Conservation (phyloP, 352 stramenopile genomes). For the Phytophthora tubulina region DNA sequence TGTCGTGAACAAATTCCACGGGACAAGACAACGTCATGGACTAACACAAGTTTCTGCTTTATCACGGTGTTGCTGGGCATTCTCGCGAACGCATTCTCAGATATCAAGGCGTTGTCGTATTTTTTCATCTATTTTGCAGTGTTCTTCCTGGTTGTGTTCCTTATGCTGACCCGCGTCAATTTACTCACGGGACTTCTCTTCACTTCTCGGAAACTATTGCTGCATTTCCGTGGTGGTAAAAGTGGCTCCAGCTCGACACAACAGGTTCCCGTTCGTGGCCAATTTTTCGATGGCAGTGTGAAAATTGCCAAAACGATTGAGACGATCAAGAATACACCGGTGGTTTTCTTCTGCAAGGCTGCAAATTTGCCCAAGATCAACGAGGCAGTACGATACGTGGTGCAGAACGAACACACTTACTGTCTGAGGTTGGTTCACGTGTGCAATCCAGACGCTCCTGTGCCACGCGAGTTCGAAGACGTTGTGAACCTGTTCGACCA, state of each 20-base stretch:
- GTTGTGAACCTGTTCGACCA: conserved; percentile 87
- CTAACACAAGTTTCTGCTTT: conserved; percentile 56
- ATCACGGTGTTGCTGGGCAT: conserved; percentile 55
- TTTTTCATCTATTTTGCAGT: conserved; percentile 69
- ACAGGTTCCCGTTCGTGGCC: conserved; percentile 39
- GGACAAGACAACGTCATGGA: conserved; percentile 70
- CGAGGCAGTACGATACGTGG: conserved; percentile 92
- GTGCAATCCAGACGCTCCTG: conserved; percentile 33
- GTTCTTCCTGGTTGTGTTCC: conserved; percentile 50
- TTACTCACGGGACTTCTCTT: conserved; percentile 59
- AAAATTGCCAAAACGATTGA: conserved; percentile 80
- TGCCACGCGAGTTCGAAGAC: conserved; percentile 50
- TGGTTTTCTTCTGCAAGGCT: conserved; percentile 93
- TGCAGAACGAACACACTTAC: conserved; percentile 90
- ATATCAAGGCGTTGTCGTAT: conserved; percentile 52
- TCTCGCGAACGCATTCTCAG: conserved; percentile 57
- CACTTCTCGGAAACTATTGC: conserved; percentile 31
- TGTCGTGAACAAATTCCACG: conserved; percentile 83
- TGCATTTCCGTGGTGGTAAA: neutral
- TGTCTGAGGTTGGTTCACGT: conserved; percentile 90
- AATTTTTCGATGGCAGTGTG: conserved; percentile 58
- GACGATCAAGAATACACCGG: conserved; percentile 77
- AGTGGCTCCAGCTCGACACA: conserved; percentile 1
- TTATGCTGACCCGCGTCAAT: conserved; percentile 73
- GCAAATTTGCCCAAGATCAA: conserved; percentile 92